A percentile compares a stretch with the other conserved stretches of the same genome.
phyloP scores from a whole-genome alignment of 257 asterid genomes.

The Hygrophila difformis region DNA sequence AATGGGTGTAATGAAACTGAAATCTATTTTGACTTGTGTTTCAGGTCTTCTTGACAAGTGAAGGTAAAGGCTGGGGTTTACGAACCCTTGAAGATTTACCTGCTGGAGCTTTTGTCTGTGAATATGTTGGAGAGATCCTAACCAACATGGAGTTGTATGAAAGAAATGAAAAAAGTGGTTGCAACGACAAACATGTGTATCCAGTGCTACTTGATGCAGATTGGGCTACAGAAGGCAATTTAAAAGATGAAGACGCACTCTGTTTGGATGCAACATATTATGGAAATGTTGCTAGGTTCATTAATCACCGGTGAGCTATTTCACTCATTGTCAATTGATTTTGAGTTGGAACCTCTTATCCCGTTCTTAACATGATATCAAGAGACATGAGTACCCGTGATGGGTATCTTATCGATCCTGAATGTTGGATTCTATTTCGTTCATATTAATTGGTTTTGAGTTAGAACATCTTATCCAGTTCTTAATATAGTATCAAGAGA shows the following conservation, averaged over 20 bases:
- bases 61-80: constrained; percentile 82
- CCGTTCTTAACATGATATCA: no score
- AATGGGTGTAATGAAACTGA: neutral
- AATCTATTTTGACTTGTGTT: constrained; percentile 1
- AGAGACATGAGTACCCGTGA: no score
- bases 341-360: no score
- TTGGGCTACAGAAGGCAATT: constrained; percentile 54
- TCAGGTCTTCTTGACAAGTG: constrained; percentile 50
- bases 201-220: constrained; percentile 71
- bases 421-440: no score
- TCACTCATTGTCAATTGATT: no score
- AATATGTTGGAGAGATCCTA: constrained; percentile 54
- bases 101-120: constrained; percentile 65
- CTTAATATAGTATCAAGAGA: no score
- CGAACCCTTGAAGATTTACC: constrained; percentile 68
- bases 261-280: constrained; percentile 63
- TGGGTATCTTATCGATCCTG: no score
- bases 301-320: constrained; percentile 53
- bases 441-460: no score
- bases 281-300: constrained; percentile 67
- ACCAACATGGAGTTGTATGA: constrained; percentile 56
- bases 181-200: constrained; percentile 39
- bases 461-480: no score
- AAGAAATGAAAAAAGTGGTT: constrained; percentile 28
- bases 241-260: constrained; percentile 64